Base-by-base conservation (phyloP, 75 land plant species). In the Selaginella tamariscina region DNA sequence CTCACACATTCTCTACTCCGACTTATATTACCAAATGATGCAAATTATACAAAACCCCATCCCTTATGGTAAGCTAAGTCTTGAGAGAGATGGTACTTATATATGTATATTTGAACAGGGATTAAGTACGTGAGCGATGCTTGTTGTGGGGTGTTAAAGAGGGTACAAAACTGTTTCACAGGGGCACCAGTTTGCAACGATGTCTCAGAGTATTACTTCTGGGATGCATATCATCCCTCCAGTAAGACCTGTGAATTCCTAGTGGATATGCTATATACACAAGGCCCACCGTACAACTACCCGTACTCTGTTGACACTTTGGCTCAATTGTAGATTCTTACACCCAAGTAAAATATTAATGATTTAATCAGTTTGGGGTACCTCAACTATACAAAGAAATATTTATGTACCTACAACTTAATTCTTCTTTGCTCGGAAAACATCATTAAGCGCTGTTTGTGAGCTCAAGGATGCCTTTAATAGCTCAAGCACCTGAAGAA, bases 381-480 rank as follows among this genome's bases (percentile, higher is more conserved):
- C n/a, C n/a, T n/a, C n/a, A n/a, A n/a, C n/a, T n/a, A n/a, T n/a
- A n/a, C n/a, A n/a, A n/a, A n/a, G n/a, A n/a, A n/a, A n/a, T n/a
- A n/a, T n/a, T n/a, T n/a, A n/a, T n/a, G n/a, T n/a, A n/a, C n/a
- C n/a, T n/a, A n/a, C n/a, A 39, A 39, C 11, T 15, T 39, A 39
- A 5, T 39, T 39, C 49, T 39, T 39, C 49, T 39, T 39, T 39
- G 49, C 5, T 15, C 49, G 11, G 62, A 59, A 59, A 21, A 59
- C 62, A 59, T 59, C 62, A 59, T 59, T 27, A 23, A 59, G 62
- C 21, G 62, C 62, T 21, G 62, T 59, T n/a, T 59, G 23, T 5
- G 62, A 59, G 24, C 62, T 27, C 21, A 59, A 59, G 62, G 62
- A 59, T 23, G 62, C 62, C 21, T n/a, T 59, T 5, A 59, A 21